These are phyloP conservation scores for Pyracantha coccinea DNA, from an alignment of 331 rosid species.

Conservation along the genomic window DNA sequence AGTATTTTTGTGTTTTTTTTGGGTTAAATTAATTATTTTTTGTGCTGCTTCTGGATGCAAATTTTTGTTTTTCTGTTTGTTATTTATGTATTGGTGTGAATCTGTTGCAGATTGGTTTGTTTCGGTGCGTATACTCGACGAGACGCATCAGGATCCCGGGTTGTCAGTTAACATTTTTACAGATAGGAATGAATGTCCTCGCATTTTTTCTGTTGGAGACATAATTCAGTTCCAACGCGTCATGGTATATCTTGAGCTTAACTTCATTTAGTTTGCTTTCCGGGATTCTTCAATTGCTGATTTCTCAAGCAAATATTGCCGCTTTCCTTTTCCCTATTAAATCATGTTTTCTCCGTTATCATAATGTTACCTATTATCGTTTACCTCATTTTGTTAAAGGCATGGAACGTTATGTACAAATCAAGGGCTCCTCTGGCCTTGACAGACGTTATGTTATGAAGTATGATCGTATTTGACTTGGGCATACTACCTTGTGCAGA, in stretches of 20 bases:
- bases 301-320: too few relatives aligned
- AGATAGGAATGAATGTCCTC: slow-evolving; percentile 39
- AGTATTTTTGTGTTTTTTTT: not conserved
- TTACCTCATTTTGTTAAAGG: not conserved
- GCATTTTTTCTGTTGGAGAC: slow-evolving; percentile 45
- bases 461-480: not conserved
- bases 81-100: slow-evolving; percentile 5
- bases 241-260: slow-evolving; percentile 22
- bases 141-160: slow-evolving; percentile 24
- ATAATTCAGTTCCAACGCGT: slow-evolving; percentile 41
- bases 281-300: too few relatives aligned
- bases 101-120: slow-evolving; percentile 50
- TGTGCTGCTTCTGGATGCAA: not conserved
- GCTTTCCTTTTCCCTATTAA: not conserved
- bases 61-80: not conserved
- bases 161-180: slow-evolving; percentile 45
- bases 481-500: slow-evolving; percentile 22
- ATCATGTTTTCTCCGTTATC: not conserved
- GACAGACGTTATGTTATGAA: not conserved
- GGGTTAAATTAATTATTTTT: not conserved
- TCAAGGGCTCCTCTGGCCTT: not conserved
- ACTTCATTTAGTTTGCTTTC: not conserved
- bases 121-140: slow-evolving; percentile 46
- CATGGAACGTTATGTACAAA: not conserved
- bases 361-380: not conserved